These are phyloP conservation scores for Castanospermum australe DNA, from an alignment of 306 rosid species.

Conservation along the genomic window DNA sequence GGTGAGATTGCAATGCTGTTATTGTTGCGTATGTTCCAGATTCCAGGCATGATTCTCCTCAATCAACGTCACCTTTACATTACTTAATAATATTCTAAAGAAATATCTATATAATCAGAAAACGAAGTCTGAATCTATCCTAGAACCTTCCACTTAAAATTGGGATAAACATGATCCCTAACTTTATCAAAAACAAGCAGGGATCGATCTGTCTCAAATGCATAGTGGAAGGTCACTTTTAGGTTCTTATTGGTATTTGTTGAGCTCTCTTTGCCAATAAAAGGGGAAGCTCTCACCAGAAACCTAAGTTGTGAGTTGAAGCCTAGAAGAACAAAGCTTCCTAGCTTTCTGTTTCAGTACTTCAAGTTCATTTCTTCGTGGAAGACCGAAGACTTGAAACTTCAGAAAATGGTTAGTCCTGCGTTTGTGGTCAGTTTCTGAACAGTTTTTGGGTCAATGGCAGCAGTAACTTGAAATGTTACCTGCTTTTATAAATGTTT, in stretches of 20 bases:
- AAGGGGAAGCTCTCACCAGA: constrained; percentile 43
- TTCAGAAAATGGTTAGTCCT: constrained; percentile 42
- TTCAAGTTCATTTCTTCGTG: constrained; percentile 15
- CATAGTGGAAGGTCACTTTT: constrained; percentile 42
- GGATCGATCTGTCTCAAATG: constrained; percentile 38
- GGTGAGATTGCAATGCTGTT: constrained; percentile 14
- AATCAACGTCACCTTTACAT: constrained; percentile 47
- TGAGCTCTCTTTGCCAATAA: constrained; percentile 55
- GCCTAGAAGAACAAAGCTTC: constrained; percentile 19
- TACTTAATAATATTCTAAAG: not conserved
- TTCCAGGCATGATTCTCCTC: constrained; percentile 40
- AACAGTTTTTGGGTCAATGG: constrained; percentile 1
- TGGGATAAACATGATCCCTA: constrained; percentile 48
- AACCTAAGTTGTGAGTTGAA: constrained; percentile 30
- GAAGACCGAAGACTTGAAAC: not conserved
- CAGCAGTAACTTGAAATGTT: constrained; percentile 1
- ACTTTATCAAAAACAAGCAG: constrained; percentile 28
- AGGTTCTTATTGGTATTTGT: constrained; percentile 4
- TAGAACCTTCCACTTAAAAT: constrained; percentile 44
- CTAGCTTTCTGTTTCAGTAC: not conserved
- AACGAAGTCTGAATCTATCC: constrained; percentile 33
- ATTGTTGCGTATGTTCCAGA: constrained; percentile 38
- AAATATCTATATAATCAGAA: constrained; percentile 30
- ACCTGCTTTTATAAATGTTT: not conserved
- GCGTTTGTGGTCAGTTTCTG: not conserved